These are phyloP conservation scores for Graphiopsis chlorocephala DNA, from an alignment of 2,329 filamentous ascomycete genomes.

Conservation along the genomic window DNA sequence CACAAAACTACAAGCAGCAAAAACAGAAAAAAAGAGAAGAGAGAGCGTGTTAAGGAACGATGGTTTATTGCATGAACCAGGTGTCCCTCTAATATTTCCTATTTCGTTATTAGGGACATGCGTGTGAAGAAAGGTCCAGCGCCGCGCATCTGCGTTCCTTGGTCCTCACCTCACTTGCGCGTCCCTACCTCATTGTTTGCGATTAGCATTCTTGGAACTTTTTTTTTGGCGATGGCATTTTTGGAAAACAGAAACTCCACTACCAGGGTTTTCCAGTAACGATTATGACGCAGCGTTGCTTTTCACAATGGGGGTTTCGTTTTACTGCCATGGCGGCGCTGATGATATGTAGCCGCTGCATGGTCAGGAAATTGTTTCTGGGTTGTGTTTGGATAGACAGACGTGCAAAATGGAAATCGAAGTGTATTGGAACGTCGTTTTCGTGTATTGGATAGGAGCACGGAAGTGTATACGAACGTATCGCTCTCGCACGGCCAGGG, in stretches of 20 bases:
- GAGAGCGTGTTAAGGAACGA: too few relatives aligned
- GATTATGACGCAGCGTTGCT: constrained; percentile 8
- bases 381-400: not conserved
- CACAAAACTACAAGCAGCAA: not conserved
- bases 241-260: not conserved
- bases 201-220: not conserved
- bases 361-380: not conserved
- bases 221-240: not conserved
- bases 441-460: not conserved
- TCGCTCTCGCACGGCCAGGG: too few relatives aligned
- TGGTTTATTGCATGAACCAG: not conserved
- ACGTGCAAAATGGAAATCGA: not conserved
- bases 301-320: not conserved
- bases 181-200: not conserved
- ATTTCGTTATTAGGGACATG: not conserved
- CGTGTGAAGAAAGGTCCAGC: not conserved
- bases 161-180: not conserved
- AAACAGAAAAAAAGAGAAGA: not conserved
- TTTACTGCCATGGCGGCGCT: not conserved
- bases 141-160: not conserved
- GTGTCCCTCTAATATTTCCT: not conserved
- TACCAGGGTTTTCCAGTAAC: not conserved
- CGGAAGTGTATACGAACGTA: not conserved
- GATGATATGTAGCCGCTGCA: not conserved
- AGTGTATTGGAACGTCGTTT: not conserved